Base-by-base conservation (phyloP, 305 asterid genomes). In the Rubia balearica region DNA sequence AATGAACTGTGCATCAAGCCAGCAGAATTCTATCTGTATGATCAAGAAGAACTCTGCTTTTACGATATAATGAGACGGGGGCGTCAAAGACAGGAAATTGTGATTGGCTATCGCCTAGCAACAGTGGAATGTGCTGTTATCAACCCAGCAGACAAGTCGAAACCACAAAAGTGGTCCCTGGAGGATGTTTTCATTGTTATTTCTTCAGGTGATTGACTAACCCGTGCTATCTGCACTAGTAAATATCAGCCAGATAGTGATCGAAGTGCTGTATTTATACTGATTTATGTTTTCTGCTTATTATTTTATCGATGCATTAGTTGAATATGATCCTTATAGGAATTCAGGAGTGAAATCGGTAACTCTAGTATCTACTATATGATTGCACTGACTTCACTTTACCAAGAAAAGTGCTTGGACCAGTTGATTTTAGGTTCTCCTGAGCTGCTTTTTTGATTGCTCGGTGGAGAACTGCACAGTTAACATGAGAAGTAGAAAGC, bases 1-100 rank as follows among this genome's bases (percentile, higher is more conserved):
- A 89, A 87, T 73, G 96, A 93, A 83, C 81, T 90, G 97, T 93
- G 96, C 87, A 93, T 93, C 77, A 93, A 89, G 84, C 90, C 96
- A 12, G 97, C 96, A 68, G 98, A 90, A 74, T 93, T 85, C 83
- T 93, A 93, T 81, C 90, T 93, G 13, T 89, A 90, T 72, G 96
- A 93, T 84, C 95, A 90, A 85, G 98, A 90, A 81, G 98, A 93
- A 71, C 76, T 90, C 72, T 81, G 96, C 76, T 93, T 93, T 83
- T 84, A 76, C 2, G 98, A 93, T 57, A 89, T 90, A 77, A 89
- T 90, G 96, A 76, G 79, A 7, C 82, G 97, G 83, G 97, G 98
- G 60, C 94, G 96, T 38, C 96, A 86, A 71, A 78, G 98, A 36
- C 80, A 63, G 63, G 97, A 93, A 78, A 82, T 90, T 16, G 89